phyloP scores from a whole-genome alignment of 1,139 yeast genomes.

The Debaryomyces robertsiae region DNA sequence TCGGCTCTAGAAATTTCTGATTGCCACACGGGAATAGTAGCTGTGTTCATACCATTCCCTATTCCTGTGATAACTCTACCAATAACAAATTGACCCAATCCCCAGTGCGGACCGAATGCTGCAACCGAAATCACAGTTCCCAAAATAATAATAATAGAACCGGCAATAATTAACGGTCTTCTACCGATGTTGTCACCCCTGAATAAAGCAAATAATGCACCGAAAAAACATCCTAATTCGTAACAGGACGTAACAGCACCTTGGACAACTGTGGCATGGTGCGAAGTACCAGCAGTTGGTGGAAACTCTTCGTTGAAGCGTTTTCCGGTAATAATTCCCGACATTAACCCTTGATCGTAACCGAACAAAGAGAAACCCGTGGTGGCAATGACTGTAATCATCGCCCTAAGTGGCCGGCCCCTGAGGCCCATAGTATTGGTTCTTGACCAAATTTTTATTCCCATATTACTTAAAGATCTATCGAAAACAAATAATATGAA shows the following conservation, averaged over 20 bases:
- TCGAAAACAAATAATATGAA: slow-evolving; percentile 6
- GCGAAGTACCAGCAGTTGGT: slow-evolving; percentile 35
- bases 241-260: slow-evolving; percentile 75
- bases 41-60: slow-evolving; percentile 78
- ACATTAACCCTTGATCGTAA: slow-evolving; percentile 81
- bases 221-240: slow-evolving; percentile 77
- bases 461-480: slow-evolving; percentile 9
- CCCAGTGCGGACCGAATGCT: slow-evolving; percentile 52
- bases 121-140: slow-evolving; percentile 69
- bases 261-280: slow-evolving; percentile 43
- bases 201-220: slow-evolving; percentile 65
- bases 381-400: slow-evolving; percentile 60
- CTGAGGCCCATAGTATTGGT: slow-evolving; percentile 50
- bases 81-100: slow-evolving; percentile 66
- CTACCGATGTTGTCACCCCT: slow-evolving; percentile 69
- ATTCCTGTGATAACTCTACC: slow-evolving; percentile 80
- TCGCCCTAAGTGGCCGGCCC: slow-evolving; percentile 46
- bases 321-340: slow-evolving; percentile 65
- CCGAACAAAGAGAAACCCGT: slow-evolving; percentile 73
- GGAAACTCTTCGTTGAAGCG: slow-evolving; percentile 64
- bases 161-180: slow-evolving; percentile 60
- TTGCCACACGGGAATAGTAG: slow-evolving; percentile 82
- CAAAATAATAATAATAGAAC: slow-evolving; percentile 58
- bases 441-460: slow-evolving; percentile 21
- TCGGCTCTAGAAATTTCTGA: slow-evolving; percentile 75